Base-by-base conservation (phyloP, 148 eudicot genomes). In the Pharnaceum exiguum region DNA sequence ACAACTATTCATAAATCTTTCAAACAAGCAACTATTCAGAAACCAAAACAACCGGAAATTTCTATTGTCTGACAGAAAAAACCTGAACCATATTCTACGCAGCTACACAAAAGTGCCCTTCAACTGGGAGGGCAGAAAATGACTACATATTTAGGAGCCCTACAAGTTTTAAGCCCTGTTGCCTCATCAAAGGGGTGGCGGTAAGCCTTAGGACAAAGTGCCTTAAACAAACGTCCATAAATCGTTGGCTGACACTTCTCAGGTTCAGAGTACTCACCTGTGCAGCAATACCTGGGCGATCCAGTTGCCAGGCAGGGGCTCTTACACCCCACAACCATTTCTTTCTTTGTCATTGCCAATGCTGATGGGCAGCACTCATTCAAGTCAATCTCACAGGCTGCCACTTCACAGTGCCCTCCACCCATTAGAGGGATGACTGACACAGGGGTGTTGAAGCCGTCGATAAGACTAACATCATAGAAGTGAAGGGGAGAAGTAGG, bases 321-420 rank as follows among this genome's bases (percentile, higher is more conserved):
- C 82, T 82, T 82, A 35, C 96, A 87, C 27, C 84, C 96, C 49
- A 87, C 91, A 59, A 79, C 88, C 75, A 51, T 71, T 33, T 68
- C 80, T 15, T 26, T 54, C 13, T 43, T 30, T 54, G 59, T 65
- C 55, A 79, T 86, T 51, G 26, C 85, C 69, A 87, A 46, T 8
- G 43, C 42, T 2, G 63, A 49, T 10, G 90, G 95, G 39, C 95
- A 87, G 2, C 59, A 66, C 3, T 5, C 57, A 43, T 87, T 84
- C 84, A 84, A 65, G 50, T 87, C 77, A 25, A 52, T 65, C 70
- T 73, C 82, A 45, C 95, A 87, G 9, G 71, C 85, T 15, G 88
- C 90, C 58, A 74, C 82, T n/a, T 73, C 75, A 55, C 95, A 83
- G 1, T 71, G 55, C 5, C 73, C 65, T 0, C 39, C 32, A 21